Evolutionary conservation across 1,139 yeast species (phyloP).

Genomic region (Zygosaccharomyces sapae): DNA sequence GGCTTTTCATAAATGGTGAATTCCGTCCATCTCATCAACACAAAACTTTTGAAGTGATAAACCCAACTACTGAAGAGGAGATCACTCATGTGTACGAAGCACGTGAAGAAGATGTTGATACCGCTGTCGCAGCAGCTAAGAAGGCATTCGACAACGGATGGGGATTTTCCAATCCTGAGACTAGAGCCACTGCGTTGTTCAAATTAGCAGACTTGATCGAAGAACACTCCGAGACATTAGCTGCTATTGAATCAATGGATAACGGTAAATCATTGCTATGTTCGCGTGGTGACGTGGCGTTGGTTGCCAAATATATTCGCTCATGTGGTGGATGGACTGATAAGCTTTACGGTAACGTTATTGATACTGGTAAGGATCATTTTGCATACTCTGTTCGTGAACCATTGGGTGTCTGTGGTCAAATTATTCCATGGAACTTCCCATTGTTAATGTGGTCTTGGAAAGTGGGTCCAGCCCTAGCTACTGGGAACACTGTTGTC

Average conservation of each 20-base stretch:
- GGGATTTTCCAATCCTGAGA: constrained; percentile 44
- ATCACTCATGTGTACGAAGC: constrained; percentile 46
- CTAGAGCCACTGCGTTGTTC: constrained; percentile 50
- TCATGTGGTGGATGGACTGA: constrained; percentile 80
- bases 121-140: constrained; percentile 46
- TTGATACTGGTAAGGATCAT: constrained; percentile 53
- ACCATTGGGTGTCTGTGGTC: constrained; percentile 77
- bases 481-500: constrained; percentile 78
- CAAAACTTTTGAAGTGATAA: constrained; percentile 42
- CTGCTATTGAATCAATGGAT: constrained; percentile 68
- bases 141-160: constrained; percentile 42
- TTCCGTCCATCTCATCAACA: constrained; percentile 42
- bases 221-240: constrained; percentile 47
- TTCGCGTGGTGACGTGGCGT: constrained; percentile 52
- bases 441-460: constrained; percentile 76
- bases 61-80: constrained; percentile 47
- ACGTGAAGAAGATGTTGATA: constrained; percentile 46
- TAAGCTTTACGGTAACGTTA: constrained; percentile 59
- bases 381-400: constrained; percentile 50
- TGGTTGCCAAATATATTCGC: constrained; percentile 54
- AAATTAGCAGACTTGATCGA: constrained; percentile 62
- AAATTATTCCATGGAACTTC: constrained; percentile 86
- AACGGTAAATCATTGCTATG: constrained; percentile 65
- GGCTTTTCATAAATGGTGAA: constrained; percentile 47
- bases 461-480: constrained; percentile 79